Evolutionary conservation across 164 flowering plant species (phyloP), one percentile per base, ranked within the genome.

Genomic region (Magnolia changhungtana): DNA sequence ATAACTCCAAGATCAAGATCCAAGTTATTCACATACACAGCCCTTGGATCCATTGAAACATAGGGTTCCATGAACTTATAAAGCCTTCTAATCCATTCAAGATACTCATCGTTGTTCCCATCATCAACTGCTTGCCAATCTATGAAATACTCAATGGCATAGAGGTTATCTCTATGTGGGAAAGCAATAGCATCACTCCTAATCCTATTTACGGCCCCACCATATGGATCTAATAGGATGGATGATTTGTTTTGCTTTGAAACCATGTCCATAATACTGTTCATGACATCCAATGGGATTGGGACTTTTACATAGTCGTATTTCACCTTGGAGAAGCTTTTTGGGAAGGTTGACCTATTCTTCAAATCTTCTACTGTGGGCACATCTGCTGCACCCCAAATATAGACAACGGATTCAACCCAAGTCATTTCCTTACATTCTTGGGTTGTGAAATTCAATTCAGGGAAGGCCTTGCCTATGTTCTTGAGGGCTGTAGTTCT

Each of bases 111-210:
- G 9, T 21, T 29, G 8, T 73, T 31, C 24, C 20, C 29, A n/a
- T 29, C 67, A 1, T 63, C 81, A 3, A 10, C 67, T 20, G 72
- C 67, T 3, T 5, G 11, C 85, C 85, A 81, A 18, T 5, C 8
- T 50, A 58, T n/a, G 3, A 66, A 4, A 50, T 83, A 74, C 67
- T 75, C 67, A 3, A 83, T 78, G 14, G 19, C 71, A 58, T 13
- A 76, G 7, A 76, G 72, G 51, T 49, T 76, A 18, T 29, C 73
- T 16, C 83, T 69, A 29, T 83, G 85, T 2, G 83, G 85, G 23
- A 78, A 80, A 14, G 85, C 81, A 23, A 63, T 76, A 29, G 55
- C 77, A 37, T 67, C 50, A 16, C 71, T 74, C 11, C 76, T 21
- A 63, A 78, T 63, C 67, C 58, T 11, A 31, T 50, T 23, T 81